Percentiles rank a stretch among this genome's conserved stretches.
These are phyloP conservation scores for Stentor coeruleus DNA, from an alignment of 73 alveolate species.

Conservation along the genomic window DNA sequence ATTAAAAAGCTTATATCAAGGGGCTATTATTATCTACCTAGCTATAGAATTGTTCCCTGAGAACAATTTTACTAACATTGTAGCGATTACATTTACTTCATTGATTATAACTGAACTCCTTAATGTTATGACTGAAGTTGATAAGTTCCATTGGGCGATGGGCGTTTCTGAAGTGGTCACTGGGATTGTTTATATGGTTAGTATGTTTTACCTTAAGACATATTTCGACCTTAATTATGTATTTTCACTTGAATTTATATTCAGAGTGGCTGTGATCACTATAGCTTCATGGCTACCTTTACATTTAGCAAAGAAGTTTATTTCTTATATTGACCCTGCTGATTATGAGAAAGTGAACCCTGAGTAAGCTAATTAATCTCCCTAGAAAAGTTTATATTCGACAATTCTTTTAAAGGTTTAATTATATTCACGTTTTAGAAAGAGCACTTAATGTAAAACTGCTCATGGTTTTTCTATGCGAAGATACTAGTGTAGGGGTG, in stretches of 20 bases:
- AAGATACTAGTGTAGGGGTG: too few relatives aligned
- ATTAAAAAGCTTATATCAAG: conserved; percentile 82
- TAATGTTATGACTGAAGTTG: conserved; percentile 85
- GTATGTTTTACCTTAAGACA: conserved; percentile 51
- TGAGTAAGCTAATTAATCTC: too few relatives aligned
- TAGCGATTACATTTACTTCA: conserved; percentile 92
- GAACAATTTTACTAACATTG: conserved; percentile 81
- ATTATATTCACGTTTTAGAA: too few relatives aligned
- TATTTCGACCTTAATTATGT: conserved; percentile 67
- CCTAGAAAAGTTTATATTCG: too few relatives aligned
- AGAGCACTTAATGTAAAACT: too few relatives aligned
- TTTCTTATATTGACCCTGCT: conserved; percentile 60
- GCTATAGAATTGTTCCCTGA: conserved; percentile 74
- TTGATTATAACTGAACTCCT: conserved; percentile 82
- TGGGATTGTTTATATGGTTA: conserved; percentile 51
- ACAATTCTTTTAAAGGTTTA: too few relatives aligned
- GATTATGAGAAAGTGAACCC: conserved; percentile 60
- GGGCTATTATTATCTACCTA: conserved; percentile 78
- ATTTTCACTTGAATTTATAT: conserved; percentile 46
- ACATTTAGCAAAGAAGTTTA: conserved; percentile 49
- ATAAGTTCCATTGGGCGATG: conserved; percentile 74
- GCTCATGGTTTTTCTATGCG: too few relatives aligned
- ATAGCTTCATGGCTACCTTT: conserved; percentile 76
- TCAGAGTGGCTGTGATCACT: conserved; percentile 59
- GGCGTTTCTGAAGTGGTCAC: conserved; percentile 70